phyloP scores from a whole-genome alignment of 768 basidiomycete genomes.

The Flagelloscypha sp. region DNA sequence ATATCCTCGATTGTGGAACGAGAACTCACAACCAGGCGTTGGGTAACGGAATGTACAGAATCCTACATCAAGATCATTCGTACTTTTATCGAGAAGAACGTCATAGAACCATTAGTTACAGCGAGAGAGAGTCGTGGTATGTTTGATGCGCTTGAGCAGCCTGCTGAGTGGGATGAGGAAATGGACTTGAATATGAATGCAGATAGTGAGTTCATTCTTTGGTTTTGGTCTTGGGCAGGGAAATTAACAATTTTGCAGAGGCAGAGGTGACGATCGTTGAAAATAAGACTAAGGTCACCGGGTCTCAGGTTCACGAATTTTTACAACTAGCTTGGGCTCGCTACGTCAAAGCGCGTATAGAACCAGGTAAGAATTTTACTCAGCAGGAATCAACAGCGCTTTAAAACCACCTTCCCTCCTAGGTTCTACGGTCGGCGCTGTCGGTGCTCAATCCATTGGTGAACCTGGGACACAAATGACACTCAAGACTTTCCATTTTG shows the following conservation, averaged over 20 bases:
- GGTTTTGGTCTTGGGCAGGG: not conserved
- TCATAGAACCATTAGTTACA: conserved; percentile 58
- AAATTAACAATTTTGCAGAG: conserved; percentile 25
- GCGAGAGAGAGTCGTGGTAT: conserved; percentile 69
- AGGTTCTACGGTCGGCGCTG: conserved; percentile 97
- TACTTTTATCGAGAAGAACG: conserved; percentile 58
- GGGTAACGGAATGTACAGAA: conserved; percentile 60
- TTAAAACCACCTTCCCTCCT: not conserved
- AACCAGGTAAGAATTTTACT: conserved; percentile 56
- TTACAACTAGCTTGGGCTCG: conserved; percentile 83
- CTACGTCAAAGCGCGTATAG: conserved; percentile 93
- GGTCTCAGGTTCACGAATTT: conserved; percentile 70
- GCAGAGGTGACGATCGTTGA: conserved; percentile 72
- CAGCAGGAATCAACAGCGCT: not conserved
- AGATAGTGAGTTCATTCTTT: conserved; percentile 38
- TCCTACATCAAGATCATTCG: conserved; percentile 64
- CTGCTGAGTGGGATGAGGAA: conserved; percentile 69
- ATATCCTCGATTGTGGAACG: conserved; percentile 64
- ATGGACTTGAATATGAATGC: conserved; percentile 73
- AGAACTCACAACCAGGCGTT: conserved; percentile 50
- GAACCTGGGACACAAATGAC: conserved; percentile 99
- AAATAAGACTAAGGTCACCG: conserved; percentile 85
- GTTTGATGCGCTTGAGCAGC: conserved; percentile 70
- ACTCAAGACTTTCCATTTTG: conserved; percentile 99
- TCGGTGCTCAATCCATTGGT: conserved; percentile 98